These are phyloP conservation scores for Verticillium isaacii DNA, from an alignment of 2,329 filamentous ascomycete species.

Conservation along the genomic window DNA sequence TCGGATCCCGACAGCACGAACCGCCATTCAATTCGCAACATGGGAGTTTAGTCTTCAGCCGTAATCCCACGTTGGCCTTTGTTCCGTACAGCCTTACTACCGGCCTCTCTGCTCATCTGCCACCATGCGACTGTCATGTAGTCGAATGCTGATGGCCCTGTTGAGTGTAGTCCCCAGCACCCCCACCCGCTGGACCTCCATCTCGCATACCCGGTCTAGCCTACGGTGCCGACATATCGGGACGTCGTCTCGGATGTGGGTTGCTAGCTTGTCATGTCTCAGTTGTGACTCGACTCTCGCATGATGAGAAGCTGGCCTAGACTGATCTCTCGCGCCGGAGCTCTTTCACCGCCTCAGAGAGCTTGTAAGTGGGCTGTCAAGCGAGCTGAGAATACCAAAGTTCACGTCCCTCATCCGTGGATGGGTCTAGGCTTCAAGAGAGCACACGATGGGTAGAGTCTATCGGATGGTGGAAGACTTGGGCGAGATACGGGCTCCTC, in stretches of 20 bases:
- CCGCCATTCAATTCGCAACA: no score
- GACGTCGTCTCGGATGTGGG: background rate
- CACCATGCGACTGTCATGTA: background rate
- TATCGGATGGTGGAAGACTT: background rate
- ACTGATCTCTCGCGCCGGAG: background rate
- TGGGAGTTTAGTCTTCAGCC: background rate
- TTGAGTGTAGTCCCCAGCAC: background rate
- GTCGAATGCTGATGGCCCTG: background rate
- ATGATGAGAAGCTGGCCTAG: background rate
- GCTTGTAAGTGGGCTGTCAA: background rate
- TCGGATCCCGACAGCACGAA: background rate
- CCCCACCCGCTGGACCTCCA: background rate
- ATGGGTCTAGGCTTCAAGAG: background rate
- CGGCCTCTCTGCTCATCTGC: background rate
- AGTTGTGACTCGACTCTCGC: background rate
- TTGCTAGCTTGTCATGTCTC: background rate
- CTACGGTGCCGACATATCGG: background rate
- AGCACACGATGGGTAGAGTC: background rate
- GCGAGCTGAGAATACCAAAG: background rate
- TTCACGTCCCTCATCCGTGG: background rate
- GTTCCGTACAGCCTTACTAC: background rate
- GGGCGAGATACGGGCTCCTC: background rate
- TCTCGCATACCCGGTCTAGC: background rate
- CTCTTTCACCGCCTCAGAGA: background rate
- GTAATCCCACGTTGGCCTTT: background rate